Conservation (phyloP, 2,329 filamentous ascomycete species). For the Talaromyces rugulosus region DNA sequence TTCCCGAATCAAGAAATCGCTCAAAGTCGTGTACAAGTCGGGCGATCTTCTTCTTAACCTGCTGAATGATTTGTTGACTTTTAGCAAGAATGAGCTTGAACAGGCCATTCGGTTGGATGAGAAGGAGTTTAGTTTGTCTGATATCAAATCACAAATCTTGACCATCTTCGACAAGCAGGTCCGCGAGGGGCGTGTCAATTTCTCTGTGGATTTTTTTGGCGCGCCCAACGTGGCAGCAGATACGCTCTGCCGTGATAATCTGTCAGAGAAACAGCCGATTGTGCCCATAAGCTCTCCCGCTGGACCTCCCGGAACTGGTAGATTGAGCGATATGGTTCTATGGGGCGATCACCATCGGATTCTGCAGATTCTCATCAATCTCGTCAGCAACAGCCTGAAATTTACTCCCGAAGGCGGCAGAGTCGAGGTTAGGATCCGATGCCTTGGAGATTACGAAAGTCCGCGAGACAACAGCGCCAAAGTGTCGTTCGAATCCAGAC, state of each 20-base stretch:
- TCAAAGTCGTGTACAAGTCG: constrained; percentile 86
- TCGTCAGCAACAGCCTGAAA: constrained; percentile 88
- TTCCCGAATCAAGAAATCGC: constrained; percentile 70
- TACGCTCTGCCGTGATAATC: constrained; percentile 8
- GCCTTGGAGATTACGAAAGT: constrained; percentile 39
- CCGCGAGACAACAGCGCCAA: constrained; percentile 44
- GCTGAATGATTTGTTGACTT: constrained; percentile 82
- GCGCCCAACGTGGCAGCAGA: constrained; percentile 32
- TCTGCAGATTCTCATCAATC: constrained; percentile 72
- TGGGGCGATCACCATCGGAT: constrained; percentile 94
- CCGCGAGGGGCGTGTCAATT: constrained; percentile 69
- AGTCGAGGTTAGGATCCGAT: constrained; percentile 72
- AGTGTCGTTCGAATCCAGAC: constrained; percentile 31
- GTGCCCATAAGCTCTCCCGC: constrained; percentile 39
- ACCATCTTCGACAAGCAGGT: constrained; percentile 91
- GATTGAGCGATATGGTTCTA: constrained; percentile 78
- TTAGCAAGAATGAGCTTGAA: constrained; percentile 92
- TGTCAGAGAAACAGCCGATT: constrained; percentile 15
- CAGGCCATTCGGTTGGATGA: constrained; percentile 78
- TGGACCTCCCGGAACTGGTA: constrained; percentile 62
- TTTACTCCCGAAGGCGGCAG: constrained; percentile 76
- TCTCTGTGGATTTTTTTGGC: constrained; percentile 68
- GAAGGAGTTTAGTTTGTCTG: constrained; percentile 77
- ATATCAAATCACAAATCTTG: constrained; percentile 74
- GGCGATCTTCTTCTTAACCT: constrained; percentile 80